Percentiles rank a stretch among this genome's conserved stretches.
These are phyloP conservation scores for Aureobasidium uvarum DNA, from an alignment of 2,329 filamentous ascomycete species.

Conservation along the genomic window DNA sequence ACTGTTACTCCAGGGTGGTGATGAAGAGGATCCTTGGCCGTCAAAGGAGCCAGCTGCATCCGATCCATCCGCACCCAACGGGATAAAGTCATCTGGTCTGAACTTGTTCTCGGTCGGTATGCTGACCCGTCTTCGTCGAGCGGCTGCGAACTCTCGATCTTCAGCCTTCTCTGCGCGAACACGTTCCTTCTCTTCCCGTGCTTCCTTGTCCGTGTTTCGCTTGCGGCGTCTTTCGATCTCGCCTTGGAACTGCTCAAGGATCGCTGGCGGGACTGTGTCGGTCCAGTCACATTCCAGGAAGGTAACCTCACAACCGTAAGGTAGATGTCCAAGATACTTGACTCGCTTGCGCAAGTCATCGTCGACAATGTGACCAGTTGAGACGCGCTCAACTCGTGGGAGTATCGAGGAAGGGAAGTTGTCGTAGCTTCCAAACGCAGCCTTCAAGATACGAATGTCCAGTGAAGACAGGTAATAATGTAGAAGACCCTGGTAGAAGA, in stretches of 20 bases:
- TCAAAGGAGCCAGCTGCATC: constrained; percentile 35
- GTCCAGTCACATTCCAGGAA: constrained; percentile 96
- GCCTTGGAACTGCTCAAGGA: constrained; percentile 70
- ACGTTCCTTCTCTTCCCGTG: constrained; percentile 81
- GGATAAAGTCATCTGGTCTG: constrained; percentile 50
- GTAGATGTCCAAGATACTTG: constrained; percentile 84
- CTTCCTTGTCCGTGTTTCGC: constrained; percentile 77
- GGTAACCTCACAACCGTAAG: constrained; percentile 84
- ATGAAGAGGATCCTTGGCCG: constrained; percentile 43
- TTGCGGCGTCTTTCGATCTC: constrained; percentile 76
- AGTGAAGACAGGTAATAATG: constrained; percentile 88
- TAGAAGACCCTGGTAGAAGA: constrained; percentile 82
- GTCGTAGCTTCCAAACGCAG: constrained; percentile 79
- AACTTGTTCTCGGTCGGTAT: constrained; percentile 51
- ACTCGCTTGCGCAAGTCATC: constrained; percentile 78
- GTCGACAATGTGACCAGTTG: constrained; percentile 82
- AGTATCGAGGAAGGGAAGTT: constrained; percentile 81
- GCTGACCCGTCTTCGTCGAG: constrained; percentile 60
- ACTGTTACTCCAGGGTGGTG: constrained; percentile 54
- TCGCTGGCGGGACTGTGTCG: constrained; percentile 73
- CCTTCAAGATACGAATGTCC: constrained; percentile 88
- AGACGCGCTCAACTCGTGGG: constrained; percentile 84
- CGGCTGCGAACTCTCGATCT: constrained; percentile 65
- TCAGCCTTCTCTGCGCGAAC: constrained; percentile 78
- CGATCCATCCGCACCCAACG: constrained; percentile 36